Percentiles rank a stretch among this genome's conserved stretches.
phyloP scores from a whole-genome alignment of 352 stramenopile species.

The Aphanomyces astaci region DNA sequence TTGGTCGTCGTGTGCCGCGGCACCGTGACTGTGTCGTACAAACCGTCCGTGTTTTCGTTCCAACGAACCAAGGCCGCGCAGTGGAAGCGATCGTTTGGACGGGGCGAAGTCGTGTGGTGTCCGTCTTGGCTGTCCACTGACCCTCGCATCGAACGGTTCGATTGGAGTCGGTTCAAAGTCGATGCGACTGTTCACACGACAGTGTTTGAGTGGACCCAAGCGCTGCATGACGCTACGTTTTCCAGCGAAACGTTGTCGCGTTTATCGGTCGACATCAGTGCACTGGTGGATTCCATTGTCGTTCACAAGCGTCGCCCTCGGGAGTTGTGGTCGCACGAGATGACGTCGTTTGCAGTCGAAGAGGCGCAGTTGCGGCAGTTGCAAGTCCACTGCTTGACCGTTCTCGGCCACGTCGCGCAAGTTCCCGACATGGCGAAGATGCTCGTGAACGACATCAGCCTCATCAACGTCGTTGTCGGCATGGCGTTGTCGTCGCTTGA shows the following conservation, averaged over 20 bases:
- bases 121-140: slow-evolving; percentile 16
- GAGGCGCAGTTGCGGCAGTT: background rate
- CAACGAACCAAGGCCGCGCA: background rate
- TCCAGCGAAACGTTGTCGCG: background rate
- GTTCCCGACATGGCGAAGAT: background rate
- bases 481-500: slow-evolving; percentile 6
- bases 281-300: background rate
- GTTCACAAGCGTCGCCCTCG: background rate
- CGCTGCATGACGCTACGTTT: background rate
- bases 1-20: slow-evolving; percentile 12
- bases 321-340: background rate
- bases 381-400: background rate
- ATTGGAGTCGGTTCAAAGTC: background rate
- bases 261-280: slow-evolving; percentile 4
- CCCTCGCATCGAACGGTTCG: background rate
- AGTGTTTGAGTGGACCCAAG: slow-evolving; percentile 14
- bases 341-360: slow-evolving; percentile 5
- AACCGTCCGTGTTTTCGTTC: slow-evolving; percentile 10
- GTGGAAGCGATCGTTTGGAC: slow-evolving; percentile 12
- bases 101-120: slow-evolving; percentile 20
- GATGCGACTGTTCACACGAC: background rate
- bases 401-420: background rate
- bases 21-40: background rate
- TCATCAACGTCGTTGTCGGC: slow-evolving; percentile 8
- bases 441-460: background rate